A percentile compares a stretch with the other conserved stretches of the same genome.
phyloP scores from a whole-genome alignment of 306 rosid species.

The Rosa multiflora region DNA sequence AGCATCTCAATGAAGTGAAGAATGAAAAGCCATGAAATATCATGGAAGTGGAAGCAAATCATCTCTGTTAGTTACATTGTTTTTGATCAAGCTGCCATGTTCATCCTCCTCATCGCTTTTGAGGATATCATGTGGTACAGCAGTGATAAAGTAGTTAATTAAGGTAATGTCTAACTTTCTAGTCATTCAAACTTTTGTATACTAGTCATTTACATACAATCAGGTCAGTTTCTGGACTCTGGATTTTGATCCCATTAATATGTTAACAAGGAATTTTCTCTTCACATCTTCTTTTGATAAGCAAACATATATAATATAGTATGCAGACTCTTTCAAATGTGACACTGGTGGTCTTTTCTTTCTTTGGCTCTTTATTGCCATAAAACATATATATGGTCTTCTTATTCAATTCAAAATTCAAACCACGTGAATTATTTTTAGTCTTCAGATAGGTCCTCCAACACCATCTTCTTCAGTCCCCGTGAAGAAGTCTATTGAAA shows the following conservation, averaged over 20 bases:
- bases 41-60: background rate
- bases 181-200: background rate
- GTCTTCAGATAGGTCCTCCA: background rate
- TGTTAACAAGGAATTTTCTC: background rate
- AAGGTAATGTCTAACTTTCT: background rate
- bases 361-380: background rate
- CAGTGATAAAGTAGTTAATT: background rate
- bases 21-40: background rate
- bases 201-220: background rate
- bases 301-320: background rate
- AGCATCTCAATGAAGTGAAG: constrained; percentile 8
- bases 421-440: constrained; percentile 13
- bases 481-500: background rate
- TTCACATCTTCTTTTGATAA: background rate
- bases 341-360: background rate
- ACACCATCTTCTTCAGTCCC: background rate
- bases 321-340: background rate
- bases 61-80: background rate
- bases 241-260: background rate
- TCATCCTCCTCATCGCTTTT: background rate
- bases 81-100: background rate
- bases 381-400: background rate
- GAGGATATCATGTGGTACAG: background rate
- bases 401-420: constrained; percentile 1
- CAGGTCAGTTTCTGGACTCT: background rate